These are phyloP conservation scores for Waitea zeae DNA, from an alignment of 1,284 basidiomycete genomes.

Conservation along the genomic window DNA sequence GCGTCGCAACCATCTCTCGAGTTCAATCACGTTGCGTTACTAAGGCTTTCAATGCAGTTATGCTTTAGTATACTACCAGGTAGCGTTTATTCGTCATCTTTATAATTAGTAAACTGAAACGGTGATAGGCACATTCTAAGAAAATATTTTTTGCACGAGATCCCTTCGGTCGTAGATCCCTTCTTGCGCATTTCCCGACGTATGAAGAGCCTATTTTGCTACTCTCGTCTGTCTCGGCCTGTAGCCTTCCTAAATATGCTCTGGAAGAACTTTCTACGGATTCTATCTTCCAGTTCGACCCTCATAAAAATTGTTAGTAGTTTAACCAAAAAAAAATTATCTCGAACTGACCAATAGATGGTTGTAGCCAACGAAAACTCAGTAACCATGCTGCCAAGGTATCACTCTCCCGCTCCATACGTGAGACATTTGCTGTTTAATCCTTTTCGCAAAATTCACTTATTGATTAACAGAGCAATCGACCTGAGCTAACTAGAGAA, in stretches of 20 bases:
- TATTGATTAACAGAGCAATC: too few relatives aligned
- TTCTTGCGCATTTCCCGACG: slow-evolving; percentile 52
- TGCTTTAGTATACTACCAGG: slow-evolving; percentile 70
- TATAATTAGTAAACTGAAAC: slow-evolving; percentile 2
- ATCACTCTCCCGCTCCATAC: too few relatives aligned
- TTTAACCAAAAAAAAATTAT: slow-evolving; percentile 7
- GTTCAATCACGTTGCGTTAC: slow-evolving; percentile 1
- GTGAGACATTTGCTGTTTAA: too few relatives aligned
- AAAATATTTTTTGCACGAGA: slow-evolving; percentile 73
- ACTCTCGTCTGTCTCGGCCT: slow-evolving; percentile 49
- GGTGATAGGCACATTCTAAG: slow-evolving; percentile 21
- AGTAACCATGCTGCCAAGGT: too few relatives aligned
- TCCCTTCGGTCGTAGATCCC: slow-evolving; percentile 80
- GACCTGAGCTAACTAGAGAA: too few relatives aligned
- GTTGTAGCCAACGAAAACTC: too few relatives aligned
- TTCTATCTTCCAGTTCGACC: slow-evolving; percentile 33
- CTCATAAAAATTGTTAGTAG: slow-evolving; percentile 12
- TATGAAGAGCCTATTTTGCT: slow-evolving; percentile 30
- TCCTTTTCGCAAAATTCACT: too few relatives aligned
- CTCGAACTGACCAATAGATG: too few relatives aligned
- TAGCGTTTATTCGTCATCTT: slow-evolving; percentile 13
- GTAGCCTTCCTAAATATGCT: slow-evolving; percentile 20
- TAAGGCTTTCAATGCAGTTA: slow-evolving; percentile 30
- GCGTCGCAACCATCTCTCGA: slow-evolving; percentile 18
- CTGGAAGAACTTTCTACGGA: slow-evolving; percentile 52